Percentiles rank a stretch among this genome's conserved stretches.
Conservation (phyloP, 2,329 filamentous ascomycete genomes). For the Fusarium torreyae region DNA sequence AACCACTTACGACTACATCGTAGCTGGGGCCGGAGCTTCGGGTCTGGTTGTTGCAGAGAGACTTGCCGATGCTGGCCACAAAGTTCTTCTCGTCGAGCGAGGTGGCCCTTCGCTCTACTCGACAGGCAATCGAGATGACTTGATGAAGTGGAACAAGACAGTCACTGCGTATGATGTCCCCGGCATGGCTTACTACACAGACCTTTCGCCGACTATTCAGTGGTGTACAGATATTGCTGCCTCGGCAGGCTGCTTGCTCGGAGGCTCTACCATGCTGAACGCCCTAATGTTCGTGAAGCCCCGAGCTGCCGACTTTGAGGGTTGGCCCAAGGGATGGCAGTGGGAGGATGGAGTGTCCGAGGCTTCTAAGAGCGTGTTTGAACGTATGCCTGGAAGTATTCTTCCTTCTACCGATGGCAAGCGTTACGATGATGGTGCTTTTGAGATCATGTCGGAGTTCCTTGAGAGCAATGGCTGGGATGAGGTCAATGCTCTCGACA, state of each 20-base stretch:
- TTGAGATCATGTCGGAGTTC: conserved; percentile 72
- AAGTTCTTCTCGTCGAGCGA: conserved; percentile 73
- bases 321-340: conserved; percentile 79
- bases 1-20: conserved; percentile 43
- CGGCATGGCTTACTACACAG: conserved; percentile 79
- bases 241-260: conserved; percentile 73
- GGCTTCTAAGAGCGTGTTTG: conserved; percentile 74
- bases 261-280: conserved; percentile 75
- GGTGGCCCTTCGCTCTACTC: conserved; percentile 72
- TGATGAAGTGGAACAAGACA: conserved; percentile 72
- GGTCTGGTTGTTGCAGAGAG: conserved; percentile 50
- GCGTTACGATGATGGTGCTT: conserved; percentile 76
- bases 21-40: conserved; percentile 45
- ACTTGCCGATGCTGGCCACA: conserved; percentile 74
- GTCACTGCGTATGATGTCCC: conserved; percentile 80
- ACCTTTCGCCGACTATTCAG: conserved; percentile 61
- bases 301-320: conserved; percentile 76
- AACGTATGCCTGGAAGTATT: conserved; percentile 66
- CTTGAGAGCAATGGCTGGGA: conserved; percentile 74
- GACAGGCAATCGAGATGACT: conserved; percentile 72
- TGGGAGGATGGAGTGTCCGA: conserved; percentile 66
- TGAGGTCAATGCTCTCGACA: conserved; percentile 71
- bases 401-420: conserved; percentile 76
- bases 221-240: conserved; percentile 44
- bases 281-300: conserved; percentile 79